Evolutionary conservation across 1,284 basidiomycete genomes (phyloP), one percentile per base, ranked within the genome.

Genomic region (Marasmius tenuissimus): DNA sequence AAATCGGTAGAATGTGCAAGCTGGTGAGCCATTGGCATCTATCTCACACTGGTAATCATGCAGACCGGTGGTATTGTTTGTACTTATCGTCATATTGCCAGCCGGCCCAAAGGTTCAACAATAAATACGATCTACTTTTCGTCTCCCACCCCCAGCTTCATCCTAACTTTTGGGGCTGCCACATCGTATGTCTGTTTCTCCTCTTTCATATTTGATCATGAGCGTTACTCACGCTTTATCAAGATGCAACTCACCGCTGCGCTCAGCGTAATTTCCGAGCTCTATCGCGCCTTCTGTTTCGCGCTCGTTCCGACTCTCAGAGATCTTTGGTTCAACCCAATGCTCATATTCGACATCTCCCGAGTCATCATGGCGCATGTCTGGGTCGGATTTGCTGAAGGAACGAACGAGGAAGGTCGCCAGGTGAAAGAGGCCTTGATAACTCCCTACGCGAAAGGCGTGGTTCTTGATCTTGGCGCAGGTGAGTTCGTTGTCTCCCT

Each of bases 321-420:
- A 9, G 51, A 53, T 37, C 6, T 53, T 37, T 53, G 51, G 51
- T 35, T 7, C 6, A 37, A 53, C 18, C 51, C 51, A 16, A 53
- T 18, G 4, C 34, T 53, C 27, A n/a, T 53, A 33, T 34, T 53
- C 51, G 6, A 37, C 11, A 18, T 60, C 27, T 55, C 51, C n/a
- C 54, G 33, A 18, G 57, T 56, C 2, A 52, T 61, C 48, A 61
- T 61, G 60, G 18, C 56, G 27, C 48, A 61, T 42, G 60, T 61
- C 20, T 61, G 60, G 60, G 27, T 42, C 11, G 38, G 16, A 8
- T 58, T 61, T 40, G 60, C 55, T 7, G 60, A 37, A 12, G 35
- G 35, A 16, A 61, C 60, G n/a, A 55, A 61, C 35, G 55, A 61
- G 16, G 39, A 11, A n/a, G 60, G 55, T 9, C 34, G 55, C 27